Evolutionary conservation across 2,329 filamentous ascomycete species (phyloP), one percentile per base, ranked within the genome.

Genomic region (Coniochaeta sp.): DNA sequence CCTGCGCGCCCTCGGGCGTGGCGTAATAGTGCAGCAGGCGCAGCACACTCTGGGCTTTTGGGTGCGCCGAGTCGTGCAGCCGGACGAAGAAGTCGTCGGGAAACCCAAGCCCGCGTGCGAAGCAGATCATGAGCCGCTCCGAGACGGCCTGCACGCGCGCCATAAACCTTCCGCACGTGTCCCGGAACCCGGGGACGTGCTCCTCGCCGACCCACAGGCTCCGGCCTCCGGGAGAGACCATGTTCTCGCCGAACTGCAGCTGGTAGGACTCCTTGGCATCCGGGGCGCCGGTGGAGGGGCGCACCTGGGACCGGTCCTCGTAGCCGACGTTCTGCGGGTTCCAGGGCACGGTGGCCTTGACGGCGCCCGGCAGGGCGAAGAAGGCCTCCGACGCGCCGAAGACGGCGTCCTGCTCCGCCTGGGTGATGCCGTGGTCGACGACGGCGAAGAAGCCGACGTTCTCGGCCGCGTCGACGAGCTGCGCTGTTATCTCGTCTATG

Each of bases 211-310:
- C 59, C 70, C 70, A 72, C 17, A 66, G 59, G 3, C 65, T 66
- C 4, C 22, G 9, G 59, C 61, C 44, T 59, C 58, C 62, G 5
- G 66, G 65, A n/a, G 59, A 58, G 5, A 65, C 55, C 68, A 70
- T 70, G 42, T 70, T 67, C 50, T 66, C 59, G 1, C 69, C 69
- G 61, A 83, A 85, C 62, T 86, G 82, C 65, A 86, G 72, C 64
- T 85, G 82, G 63, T 85, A 83, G 3, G 78, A 82, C 65, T 86
- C 83, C 61, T 85, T 86, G 47, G 73, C 75, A 64, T 86, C 83
- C 0, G 79, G 74, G 1, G 75, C 73, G 4, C 83, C 82, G 0
- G 82, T 86, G 0, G 79, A 83, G 0, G 81, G 81, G 7, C 82
- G 74, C 40, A 85, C 72, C 63, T 85, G 82, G 0, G 78, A 74